Conservation (phyloP, 495 filamentous ascomycete genomes). For the Sporormia fimetaria region DNA sequence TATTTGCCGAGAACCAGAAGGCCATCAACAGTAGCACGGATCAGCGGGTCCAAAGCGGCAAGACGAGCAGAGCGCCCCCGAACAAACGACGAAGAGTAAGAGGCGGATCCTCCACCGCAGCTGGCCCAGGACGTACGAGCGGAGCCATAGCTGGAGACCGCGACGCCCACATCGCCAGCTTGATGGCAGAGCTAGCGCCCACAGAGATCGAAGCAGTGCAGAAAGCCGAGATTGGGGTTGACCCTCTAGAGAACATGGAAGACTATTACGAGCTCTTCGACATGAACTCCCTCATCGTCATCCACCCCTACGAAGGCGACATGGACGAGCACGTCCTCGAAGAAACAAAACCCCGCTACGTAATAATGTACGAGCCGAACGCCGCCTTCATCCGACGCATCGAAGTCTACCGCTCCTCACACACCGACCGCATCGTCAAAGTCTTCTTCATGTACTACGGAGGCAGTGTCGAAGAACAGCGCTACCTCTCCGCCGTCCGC, state of each 20-base stretch:
- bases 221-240: conserved; percentile 64
- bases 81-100: conserved; percentile 86
- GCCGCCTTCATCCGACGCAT: conserved; percentile 89
- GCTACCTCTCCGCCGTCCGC: conserved; percentile 77
- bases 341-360: conserved; percentile 82
- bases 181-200: conserved; percentile 57
- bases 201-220: conserved; percentile 51
- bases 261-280: conserved; percentile 90
- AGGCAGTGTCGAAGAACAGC: conserved; percentile 89
- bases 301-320: conserved; percentile 91
- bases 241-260: conserved; percentile 71
- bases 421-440: conserved; percentile 73
- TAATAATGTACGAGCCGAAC: conserved; percentile 98
- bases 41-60: conserved; percentile 36
- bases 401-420: conserved; percentile 91
- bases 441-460: conserved; percentile 97
- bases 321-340: conserved; percentile 93
- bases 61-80: conserved; percentile 55
- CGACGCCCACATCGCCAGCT: conserved; percentile 55
- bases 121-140: conserved; percentile 45
- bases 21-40: conserved; percentile 54
- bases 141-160: conserved; percentile 69
- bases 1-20: conserved; percentile 70
- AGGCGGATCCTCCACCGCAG: conserved; percentile 55
- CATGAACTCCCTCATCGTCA: conserved; percentile 74